These are phyloP conservation scores for Candida insectorum DNA, from an alignment of 805 yeast species.

Conservation along the genomic window DNA sequence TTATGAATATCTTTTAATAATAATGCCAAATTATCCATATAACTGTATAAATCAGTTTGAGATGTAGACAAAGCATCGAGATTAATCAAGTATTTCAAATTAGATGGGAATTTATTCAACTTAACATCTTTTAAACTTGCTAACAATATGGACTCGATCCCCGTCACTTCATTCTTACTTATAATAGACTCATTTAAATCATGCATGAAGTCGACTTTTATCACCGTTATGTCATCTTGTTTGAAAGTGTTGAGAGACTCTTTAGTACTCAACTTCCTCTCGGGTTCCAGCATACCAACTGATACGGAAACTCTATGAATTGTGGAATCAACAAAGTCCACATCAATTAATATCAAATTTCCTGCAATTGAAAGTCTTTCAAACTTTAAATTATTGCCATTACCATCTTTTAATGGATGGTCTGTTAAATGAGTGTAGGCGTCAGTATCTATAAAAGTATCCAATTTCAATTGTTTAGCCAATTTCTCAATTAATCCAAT, in stretches of 20 bases:
- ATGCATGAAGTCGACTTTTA: slow-evolving; percentile 13
- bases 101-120: slow-evolving; percentile 30
- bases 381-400: slow-evolving; percentile 11
- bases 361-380: slow-evolving; percentile 42
- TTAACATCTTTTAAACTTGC: slow-evolving; percentile 18
- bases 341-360: slow-evolving; percentile 34
- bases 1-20: slow-evolving; percentile 23
- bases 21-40: slow-evolving; percentile 27
- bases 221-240: slow-evolving; percentile 10
- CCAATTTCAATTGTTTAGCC: slow-evolving; percentile 38
- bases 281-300: background rate
- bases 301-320: slow-evolving; percentile 32
- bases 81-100: slow-evolving; percentile 33
- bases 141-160: slow-evolving; percentile 25
- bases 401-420: slow-evolving; percentile 12
- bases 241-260: slow-evolving; percentile 4
- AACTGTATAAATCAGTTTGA: slow-evolving; percentile 27
- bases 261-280: background rate
- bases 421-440: slow-evolving; percentile 23
- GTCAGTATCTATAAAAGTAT: slow-evolving; percentile 39
- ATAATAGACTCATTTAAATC: slow-evolving; percentile 18
- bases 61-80: slow-evolving; percentile 31
- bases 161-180: slow-evolving; percentile 5
- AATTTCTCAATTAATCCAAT: slow-evolving; percentile 37
- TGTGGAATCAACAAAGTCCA: slow-evolving; percentile 29